phyloP scores from a whole-genome alignment of 306 rosid species.

The Corylus americana region DNA sequence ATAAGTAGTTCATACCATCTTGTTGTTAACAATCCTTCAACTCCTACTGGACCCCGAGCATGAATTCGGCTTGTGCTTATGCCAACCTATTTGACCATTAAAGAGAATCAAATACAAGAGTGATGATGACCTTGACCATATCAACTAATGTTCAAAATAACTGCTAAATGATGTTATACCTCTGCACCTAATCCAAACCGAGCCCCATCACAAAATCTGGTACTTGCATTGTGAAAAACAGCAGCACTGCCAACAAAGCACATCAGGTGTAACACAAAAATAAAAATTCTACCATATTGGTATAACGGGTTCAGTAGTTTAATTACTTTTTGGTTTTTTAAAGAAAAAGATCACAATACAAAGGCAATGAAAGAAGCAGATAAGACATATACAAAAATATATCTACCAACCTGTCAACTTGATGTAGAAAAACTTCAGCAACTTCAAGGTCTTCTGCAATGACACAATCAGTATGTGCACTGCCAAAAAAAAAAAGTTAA shows the following conservation, averaged over 20 bases:
- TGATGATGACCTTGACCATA: conserved; percentile 9
- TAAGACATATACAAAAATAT: too few species aligned
- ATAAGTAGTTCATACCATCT: conserved; percentile 65
- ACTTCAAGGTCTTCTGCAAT: conserved; percentile 74
- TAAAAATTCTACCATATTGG: not conserved
- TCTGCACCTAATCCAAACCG: conserved; percentile 98
- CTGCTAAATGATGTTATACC: conserved; percentile 45
- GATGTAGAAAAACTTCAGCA: conserved; percentile 66
- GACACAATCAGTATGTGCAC: conserved; percentile 94
- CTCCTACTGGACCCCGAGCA: conserved; percentile 99
- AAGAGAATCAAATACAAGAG: conserved; percentile 15
- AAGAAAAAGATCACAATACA: not conserved
- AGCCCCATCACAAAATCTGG: conserved; percentile 94
- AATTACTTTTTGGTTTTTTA: too few species aligned
- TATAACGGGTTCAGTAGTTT: not conserved
- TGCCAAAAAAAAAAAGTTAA: conserved; percentile 40
- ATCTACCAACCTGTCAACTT: conserved; percentile 78
- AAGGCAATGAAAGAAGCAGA: not conserved
- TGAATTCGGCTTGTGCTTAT: conserved; percentile 97
- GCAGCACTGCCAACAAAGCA: conserved; percentile 74
- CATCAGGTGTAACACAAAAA: not conserved
- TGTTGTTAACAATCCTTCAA: conserved; percentile 91
- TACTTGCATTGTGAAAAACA: conserved; percentile 95
- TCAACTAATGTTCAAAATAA: not conserved
- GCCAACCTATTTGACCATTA: conserved; percentile 65